Percentiles rank a stretch among this genome's conserved stretches.
phyloP scores from a whole-genome alignment of 1,139 yeast genomes.

The Hansenula sp. region DNA sequence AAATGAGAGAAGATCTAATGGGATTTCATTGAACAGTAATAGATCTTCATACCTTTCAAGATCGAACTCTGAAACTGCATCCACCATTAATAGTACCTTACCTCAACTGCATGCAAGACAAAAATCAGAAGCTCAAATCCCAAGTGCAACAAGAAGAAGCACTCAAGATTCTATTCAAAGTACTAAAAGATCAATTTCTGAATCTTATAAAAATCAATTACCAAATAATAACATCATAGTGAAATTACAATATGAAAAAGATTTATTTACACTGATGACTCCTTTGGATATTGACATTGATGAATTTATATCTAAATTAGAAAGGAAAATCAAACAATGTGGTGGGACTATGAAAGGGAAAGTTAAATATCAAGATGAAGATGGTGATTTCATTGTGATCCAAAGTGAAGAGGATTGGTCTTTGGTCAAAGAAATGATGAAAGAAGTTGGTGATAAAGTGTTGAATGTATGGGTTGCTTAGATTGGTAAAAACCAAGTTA shows the following conservation, averaged over 20 bases:
- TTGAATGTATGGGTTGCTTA: slow-evolving; percentile 32
- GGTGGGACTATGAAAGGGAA: slow-evolving; percentile 39
- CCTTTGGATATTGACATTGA: slow-evolving; percentile 29
- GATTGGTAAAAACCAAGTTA: not conserved
- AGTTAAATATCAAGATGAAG: slow-evolving; percentile 88
- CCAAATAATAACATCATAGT: slow-evolving; percentile 33
- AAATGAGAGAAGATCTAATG: slow-evolving; percentile 22
- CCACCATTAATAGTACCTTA: slow-evolving; percentile 3
- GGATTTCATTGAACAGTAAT: slow-evolving; percentile 18
- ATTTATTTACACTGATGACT: slow-evolving; percentile 33
- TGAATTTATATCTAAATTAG: slow-evolving; percentile 28
- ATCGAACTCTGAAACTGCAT: slow-evolving; percentile 17
- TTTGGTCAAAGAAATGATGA: slow-evolving; percentile 38
- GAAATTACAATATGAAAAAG: slow-evolving; percentile 33
- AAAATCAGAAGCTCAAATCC: slow-evolving; percentile 25
- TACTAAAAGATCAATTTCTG: slow-evolving; percentile 33
- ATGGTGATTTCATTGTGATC: slow-evolving; percentile 88
- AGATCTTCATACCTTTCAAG: slow-evolving; percentile 22
- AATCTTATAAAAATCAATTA: slow-evolving; percentile 31
- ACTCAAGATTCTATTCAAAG: slow-evolving; percentile 29
- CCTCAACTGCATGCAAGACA: slow-evolving; percentile 25
- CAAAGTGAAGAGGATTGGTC: slow-evolving; percentile 76
- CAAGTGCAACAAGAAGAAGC: slow-evolving; percentile 25
- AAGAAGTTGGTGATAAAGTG: slow-evolving; percentile 32
- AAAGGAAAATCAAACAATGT: slow-evolving; percentile 35